Evolutionary conservation across 495 filamentous ascomycete genomes (phyloP).

Genomic region (Annulohypoxylon bovei): DNA sequence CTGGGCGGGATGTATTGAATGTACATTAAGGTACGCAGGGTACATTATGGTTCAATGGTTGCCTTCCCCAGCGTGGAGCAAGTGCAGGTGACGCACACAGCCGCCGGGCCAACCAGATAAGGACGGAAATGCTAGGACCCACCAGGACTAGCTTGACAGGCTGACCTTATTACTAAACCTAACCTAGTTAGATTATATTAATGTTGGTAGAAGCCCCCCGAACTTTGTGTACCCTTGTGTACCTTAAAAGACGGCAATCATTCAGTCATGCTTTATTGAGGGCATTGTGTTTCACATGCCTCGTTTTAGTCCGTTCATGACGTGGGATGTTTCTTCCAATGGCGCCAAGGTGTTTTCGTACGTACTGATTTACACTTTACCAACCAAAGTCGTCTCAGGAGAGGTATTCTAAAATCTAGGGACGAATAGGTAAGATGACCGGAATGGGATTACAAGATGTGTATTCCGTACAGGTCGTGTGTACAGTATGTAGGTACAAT

Average conservation of each 20-base stretch:
- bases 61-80: slow-evolving; percentile 46
- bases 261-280: neutral
- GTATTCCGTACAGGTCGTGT: neutral
- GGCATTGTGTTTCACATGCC: neutral
- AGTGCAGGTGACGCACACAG: slow-evolving; percentile 51
- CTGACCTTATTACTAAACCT: slow-evolving; percentile 27
- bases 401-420: neutral
- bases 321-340: slow-evolving; percentile 1
- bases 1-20: neutral
- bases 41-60: slow-evolving; percentile 22
- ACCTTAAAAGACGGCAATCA: slow-evolving; percentile 19
- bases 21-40: slow-evolving; percentile 3
- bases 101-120: slow-evolving; percentile 45
- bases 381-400: neutral
- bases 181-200: neutral
- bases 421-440: slow-evolving; percentile 2
- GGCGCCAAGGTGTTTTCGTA: neutral
- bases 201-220: slow-evolving; percentile 28
- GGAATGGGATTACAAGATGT: slow-evolving; percentile 3
- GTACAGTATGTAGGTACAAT: slow-evolving; percentile 4
- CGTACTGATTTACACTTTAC: neutral
- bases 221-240: slow-evolving; percentile 4
- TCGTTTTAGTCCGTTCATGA: slow-evolving; percentile 2
- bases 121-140: slow-evolving; percentile 33
- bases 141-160: slow-evolving; percentile 29